Evolutionary conservation across 2,329 filamentous ascomycete species (phyloP), one percentile per base, ranked within the genome.

Genomic region (Aureobasidium sp.): DNA sequence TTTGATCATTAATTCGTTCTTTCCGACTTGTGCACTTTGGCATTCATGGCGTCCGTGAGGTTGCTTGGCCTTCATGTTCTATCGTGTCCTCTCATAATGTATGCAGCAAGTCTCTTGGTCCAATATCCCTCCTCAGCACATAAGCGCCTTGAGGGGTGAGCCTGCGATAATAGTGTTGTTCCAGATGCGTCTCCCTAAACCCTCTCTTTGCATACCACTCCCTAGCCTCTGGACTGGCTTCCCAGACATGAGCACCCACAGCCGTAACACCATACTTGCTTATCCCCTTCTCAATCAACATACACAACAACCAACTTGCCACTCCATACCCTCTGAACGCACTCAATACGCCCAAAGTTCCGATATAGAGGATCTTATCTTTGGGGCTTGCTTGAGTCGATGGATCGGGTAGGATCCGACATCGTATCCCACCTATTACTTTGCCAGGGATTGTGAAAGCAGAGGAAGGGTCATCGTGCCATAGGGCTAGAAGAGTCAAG

Each of bases 181-280:
- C 78, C 57, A 78, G 73, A 2, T 75, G 76, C 20, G 80, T 74
- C 44, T 82, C 76, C 64, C 75, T 75, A 64, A 87, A 87, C 0
- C 81, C 83, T 5, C 84, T 76, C 65, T 81, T 80, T 48, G 71
- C 69, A 73, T 87, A 87, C 85, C 85, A 87, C 52, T 78, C 76
- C 65, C 85, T 67, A 0, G 78, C 85, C 53, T 85, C 83, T 20
- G 79, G 76, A 62, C 87, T 87, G 26, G 79, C 80, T 66, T 85
- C 83, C 78, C 86, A 87, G 0, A 87, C 84, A 71, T 87, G 85
- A 12, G 85, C 85, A 2, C 81, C 84, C 24, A 87, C 78, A 15
- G 74, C 76, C 12, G 71, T 72, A 29, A 82, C 78, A 29, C 78
- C 77, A 65, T 84, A 81, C 61, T 79, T 74, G 36, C 76, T 74